Base-by-base conservation (phyloP, 2,329 filamentous ascomycete genomes). In the Cercospora sojina region DNA sequence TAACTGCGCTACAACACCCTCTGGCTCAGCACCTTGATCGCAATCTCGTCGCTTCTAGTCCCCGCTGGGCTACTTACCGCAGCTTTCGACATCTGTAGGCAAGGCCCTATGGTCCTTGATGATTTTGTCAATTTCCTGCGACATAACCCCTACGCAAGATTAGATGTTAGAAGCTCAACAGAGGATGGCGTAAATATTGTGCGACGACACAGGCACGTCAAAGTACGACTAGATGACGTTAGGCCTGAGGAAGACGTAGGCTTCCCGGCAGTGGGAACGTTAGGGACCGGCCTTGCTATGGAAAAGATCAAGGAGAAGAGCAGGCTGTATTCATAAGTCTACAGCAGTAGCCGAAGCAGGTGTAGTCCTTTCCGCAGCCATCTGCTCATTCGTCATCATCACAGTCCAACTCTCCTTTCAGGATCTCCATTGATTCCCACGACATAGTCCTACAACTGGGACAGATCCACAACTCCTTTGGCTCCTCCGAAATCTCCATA, bases 401-500 rank as follows among this genome's bases (percentile, higher is more conserved):
- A 41, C 23, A n/a, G 18, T 16, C 59, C 5, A 23, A 2, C 6
- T 9, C 27, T 13, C 16, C 47, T 23, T 7, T 12, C 16, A n/a
- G 7, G 2, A 62, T 16, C 23, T 55, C 47, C 47, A 53, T 62
- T 32, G 56, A 18, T 6, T 38, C 31, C 43, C n/a, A 29, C 1
- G 58, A 38, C 58, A 38, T 62, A 3, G 10, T 13, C 7, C 59
- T 27, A 31, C 59, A 55, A 18, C 20, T 31, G 3, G 59, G 59
- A 56, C 43, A 62, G 13, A 62, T 31, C 59, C 59, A 62, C 49
- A 62, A 31, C 3, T 49, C 31, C 16, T 55, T 23, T 2, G 49
- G 59, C 2, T 62, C 31, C 8, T 62, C 43, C 59, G 20, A 62
- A 35, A 55, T 29, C 8, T 25, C 41, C 16, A 62, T 35, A 1